These are phyloP conservation scores for Dalbergia cultrata DNA, from an alignment of 306 rosid genomes.

Conservation along the genomic window DNA sequence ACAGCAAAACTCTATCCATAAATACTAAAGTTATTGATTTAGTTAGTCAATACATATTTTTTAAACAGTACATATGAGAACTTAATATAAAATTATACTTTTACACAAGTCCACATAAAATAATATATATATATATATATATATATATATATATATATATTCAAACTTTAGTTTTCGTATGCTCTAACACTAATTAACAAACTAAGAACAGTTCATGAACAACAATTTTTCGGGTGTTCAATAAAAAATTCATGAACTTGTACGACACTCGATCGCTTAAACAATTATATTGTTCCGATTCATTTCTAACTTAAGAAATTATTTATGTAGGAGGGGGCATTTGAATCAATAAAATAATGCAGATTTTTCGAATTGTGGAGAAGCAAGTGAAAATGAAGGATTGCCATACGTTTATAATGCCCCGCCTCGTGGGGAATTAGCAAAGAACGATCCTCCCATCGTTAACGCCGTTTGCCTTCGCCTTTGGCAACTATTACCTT, in stretches of 20 bases:
- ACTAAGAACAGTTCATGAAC: background rate
- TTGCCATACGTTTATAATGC: background rate
- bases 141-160: background rate
- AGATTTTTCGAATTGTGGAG: background rate
- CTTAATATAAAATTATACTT: background rate
- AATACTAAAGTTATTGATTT: background rate
- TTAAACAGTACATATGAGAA: background rate
- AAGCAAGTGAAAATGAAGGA: background rate
- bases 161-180: background rate
- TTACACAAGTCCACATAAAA: background rate
- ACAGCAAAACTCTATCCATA: background rate
- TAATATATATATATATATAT: too few species aligned
- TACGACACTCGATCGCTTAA: too few species aligned
- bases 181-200: background rate
- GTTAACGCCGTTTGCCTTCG: background rate
- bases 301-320: background rate
- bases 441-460: background rate
- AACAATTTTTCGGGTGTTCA: background rate
- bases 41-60: too few species aligned
- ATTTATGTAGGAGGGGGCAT: background rate
- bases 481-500: constrained; percentile 16
- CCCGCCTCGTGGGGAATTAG: background rate
- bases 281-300: background rate
- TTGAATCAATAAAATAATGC: background rate
- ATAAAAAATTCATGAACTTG: too few species aligned